Conservation (phyloP, 345 rosid genomes). For the Moricandia moricandioides region DNA sequence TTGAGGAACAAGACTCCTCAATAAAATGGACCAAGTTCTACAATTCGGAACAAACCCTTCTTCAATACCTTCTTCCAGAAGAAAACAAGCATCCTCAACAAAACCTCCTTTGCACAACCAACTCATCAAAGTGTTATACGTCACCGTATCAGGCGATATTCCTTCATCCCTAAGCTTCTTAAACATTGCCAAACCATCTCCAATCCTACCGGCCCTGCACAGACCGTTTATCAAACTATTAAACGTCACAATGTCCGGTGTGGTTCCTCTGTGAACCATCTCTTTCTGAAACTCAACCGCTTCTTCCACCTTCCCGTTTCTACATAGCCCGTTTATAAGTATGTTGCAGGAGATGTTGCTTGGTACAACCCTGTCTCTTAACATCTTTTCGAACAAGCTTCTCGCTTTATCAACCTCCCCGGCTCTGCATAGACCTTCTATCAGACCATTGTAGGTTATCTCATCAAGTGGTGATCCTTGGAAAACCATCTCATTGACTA, state of each 20-base stretch:
- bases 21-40: slow-evolving; percentile 68
- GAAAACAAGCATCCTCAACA: slow-evolving; percentile 57
- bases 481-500: slow-evolving; percentile 73
- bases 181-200: slow-evolving; percentile 64
- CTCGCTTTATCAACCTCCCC: slow-evolving; percentile 67
- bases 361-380: slow-evolving; percentile 50
- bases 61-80: slow-evolving; percentile 51
- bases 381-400: slow-evolving; percentile 81
- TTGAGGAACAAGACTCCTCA: slow-evolving; percentile 38
- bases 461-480: slow-evolving; percentile 71
- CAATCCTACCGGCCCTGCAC: slow-evolving; percentile 54
- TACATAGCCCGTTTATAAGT: slow-evolving; percentile 67
- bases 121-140: slow-evolving; percentile 75
- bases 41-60: slow-evolving; percentile 60
- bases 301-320: slow-evolving; percentile 53
- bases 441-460: slow-evolving; percentile 71
- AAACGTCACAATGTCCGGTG: slow-evolving; percentile 77
- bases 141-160: slow-evolving; percentile 66
- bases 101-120: slow-evolving; percentile 64
- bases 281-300: slow-evolving; percentile 70
- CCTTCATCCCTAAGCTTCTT: slow-evolving; percentile 64
- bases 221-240: slow-evolving; percentile 80
- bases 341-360: slow-evolving; percentile 70
- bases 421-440: slow-evolving; percentile 59
- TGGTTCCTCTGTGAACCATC: slow-evolving; percentile 67